Conservation (phyloP, 371 early-diverging fungal species). For the Batkoa obscura region DNA sequence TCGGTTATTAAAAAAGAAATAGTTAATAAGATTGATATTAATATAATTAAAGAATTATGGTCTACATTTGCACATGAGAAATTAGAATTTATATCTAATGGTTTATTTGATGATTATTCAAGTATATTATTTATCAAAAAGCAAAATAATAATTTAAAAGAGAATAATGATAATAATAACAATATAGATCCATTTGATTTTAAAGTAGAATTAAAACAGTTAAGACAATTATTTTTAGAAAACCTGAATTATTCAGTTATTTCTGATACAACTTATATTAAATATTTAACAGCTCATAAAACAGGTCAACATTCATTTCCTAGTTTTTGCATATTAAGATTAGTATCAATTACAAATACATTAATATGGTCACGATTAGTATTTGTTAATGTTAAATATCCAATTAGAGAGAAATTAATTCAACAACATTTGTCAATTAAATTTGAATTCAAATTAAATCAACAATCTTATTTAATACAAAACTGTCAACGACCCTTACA, state of each 20-base stretch:
- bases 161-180: too few relatives aligned
- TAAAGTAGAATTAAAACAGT: not conserved
- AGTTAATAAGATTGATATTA: slow-evolving; percentile 2
- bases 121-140: not conserved
- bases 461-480: not conserved
- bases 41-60: slow-evolving; percentile 8
- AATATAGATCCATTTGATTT: not conserved
- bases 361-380: not conserved
- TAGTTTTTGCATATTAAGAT: slow-evolving; percentile 17
- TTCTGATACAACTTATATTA: slow-evolving; percentile 13
- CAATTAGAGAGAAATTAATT: not conserved
- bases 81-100: not conserved
- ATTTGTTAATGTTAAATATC: slow-evolving; percentile 1
- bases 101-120: slow-evolving; percentile 7
- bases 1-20: not conserved
- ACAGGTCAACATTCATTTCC: slow-evolving; percentile 6
- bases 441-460: not conserved
- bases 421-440: not conserved
- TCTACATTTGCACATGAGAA: slow-evolving; percentile 6
- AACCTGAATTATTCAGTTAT: not conserved
- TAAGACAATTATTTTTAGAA: not conserved
- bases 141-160: too few relatives aligned
- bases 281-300: slow-evolving; percentile 13
- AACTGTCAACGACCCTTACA: not conserved
- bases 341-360: not conserved